Conservation (phyloP, 139 green algal species). For the Gonium pectorale region DNA sequence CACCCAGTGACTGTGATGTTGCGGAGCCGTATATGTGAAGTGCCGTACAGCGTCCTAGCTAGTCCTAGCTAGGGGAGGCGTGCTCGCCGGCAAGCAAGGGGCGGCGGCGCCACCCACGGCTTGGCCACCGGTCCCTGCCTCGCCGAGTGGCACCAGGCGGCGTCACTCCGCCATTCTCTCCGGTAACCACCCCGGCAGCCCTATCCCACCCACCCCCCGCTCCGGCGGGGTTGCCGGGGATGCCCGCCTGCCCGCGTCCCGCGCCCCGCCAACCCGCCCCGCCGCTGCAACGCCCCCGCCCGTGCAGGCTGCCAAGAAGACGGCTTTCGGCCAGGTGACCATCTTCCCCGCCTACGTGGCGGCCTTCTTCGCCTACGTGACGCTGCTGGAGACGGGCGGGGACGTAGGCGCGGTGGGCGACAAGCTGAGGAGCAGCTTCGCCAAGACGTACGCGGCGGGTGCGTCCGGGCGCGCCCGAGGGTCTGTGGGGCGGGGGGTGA, state of each 20-base stretch:
- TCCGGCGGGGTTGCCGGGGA: not conserved
- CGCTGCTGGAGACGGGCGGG: conserved; percentile 54
- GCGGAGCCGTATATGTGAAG: too few relatives aligned
- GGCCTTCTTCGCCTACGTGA: conserved; percentile 66
- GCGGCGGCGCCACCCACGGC: too few relatives aligned
- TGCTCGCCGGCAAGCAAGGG: too few relatives aligned
- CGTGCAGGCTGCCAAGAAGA: conserved; percentile 55
- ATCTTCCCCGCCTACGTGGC: conserved; percentile 48
- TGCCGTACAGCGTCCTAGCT: too few relatives aligned
- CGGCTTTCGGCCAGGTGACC: conserved; percentile 57
- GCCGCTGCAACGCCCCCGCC: not conserved
- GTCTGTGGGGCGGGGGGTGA: not conserved
- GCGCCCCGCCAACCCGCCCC: not conserved
- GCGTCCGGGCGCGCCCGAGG: not conserved
- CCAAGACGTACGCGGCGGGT: conserved; percentile 1
- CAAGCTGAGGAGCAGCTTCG: conserved; percentile 7
- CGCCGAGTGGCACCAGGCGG: too few relatives aligned
- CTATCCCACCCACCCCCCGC: not conserved
- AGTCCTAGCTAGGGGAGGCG: too few relatives aligned
- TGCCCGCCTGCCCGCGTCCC: not conserved
- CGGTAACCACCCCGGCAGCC: not conserved
- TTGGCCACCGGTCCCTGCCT: too few relatives aligned
- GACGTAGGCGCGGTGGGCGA: not conserved
- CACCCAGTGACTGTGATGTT: too few relatives aligned
- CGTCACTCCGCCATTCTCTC: not conserved